Evolutionary conservation across 208 protist species (phyloP), one percentile per base, ranked within the genome.

Genomic region (Novymonas esmeraldas): DNA sequence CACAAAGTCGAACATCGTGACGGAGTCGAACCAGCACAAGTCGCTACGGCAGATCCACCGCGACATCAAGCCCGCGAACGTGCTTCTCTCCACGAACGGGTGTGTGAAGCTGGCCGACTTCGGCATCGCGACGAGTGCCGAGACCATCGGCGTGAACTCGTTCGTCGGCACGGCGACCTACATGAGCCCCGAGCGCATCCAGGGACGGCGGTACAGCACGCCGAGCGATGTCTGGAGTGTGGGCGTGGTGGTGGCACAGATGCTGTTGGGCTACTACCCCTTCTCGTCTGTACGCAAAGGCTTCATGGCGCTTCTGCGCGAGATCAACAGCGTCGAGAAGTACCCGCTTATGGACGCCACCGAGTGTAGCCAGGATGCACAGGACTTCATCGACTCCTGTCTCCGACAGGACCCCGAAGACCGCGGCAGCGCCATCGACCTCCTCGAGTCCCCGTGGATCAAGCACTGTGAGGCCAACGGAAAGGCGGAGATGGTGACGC

Each of bases 171-270:
- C 91, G 22, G 81, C 85, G 4, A 89, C 84, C 13, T 96, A 93
- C 73, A 96, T 96, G 91, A 90, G 84, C 39, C 91, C 91, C 18
- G 89, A 96, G 70, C 82, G 87, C 55, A 92, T 92, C 62, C 87
- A 85, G 41, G 91, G 91, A 20, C 85, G 73, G 11, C 79, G 73
- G 14, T 89, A 90, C 58, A 91, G 81, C 73, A 91, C 85, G 16
- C 83, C 88, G 16, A 93, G 85, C 60, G 91, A 96, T 58, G 91
- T 96, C 24, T 96, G 91, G 89, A 92, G 86, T 64, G 85, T 96
- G 4, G 91, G 91, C 6, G 84, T 96, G 6, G 73, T 94, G 18
- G 72, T 93, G 18, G 78, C 80, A 9, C 81, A 94, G 64, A 72
- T 92, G 20, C 48, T 95, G 34, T 51, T 89, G 1, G 91, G 91